Evolutionary conservation across 768 basidiomycete genomes (phyloP).

Genomic region (Leccinellum albellum): DNA sequence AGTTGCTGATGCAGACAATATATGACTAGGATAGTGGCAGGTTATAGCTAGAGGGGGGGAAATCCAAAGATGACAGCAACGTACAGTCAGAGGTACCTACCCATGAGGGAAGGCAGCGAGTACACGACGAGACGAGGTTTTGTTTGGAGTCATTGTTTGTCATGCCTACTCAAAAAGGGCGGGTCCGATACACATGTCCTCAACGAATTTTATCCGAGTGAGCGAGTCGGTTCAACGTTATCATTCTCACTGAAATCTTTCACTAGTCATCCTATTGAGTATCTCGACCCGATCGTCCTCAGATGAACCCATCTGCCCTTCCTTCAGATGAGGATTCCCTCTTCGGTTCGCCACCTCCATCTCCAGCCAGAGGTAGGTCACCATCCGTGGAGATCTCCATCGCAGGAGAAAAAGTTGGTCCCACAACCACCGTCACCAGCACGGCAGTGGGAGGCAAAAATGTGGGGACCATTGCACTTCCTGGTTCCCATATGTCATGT

Average conservation of each 20-base stretch:
- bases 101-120: too few species aligned
- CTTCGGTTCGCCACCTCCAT: slow-evolving; percentile 76
- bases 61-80: too few species aligned
- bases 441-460: slow-evolving; percentile 37
- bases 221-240: too few species aligned
- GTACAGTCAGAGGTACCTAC: too few species aligned
- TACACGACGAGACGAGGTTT: not conserved
- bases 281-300: slow-evolving; percentile 1
- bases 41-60: too few species aligned
- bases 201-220: too few species aligned
- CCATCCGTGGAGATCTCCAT: slow-evolving; percentile 46
- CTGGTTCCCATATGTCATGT: slow-evolving; percentile 81
- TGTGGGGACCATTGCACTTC: slow-evolving; percentile 98
- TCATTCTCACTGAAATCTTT: too few species aligned
- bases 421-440: slow-evolving; percentile 26
- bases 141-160: slow-evolving; percentile 13
- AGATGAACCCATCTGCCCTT: slow-evolving; percentile 17
- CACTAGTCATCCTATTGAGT: not conserved
- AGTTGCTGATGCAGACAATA: too few species aligned
- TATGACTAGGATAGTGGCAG: too few species aligned
- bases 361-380: slow-evolving; percentile 74
- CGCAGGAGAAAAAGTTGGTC: slow-evolving; percentile 14
- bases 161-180: not conserved
- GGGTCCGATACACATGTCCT: too few species aligned
- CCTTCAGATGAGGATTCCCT: slow-evolving; percentile 53